Conservation (phyloP, 768 basidiomycete genomes). For the Coprinellus aureogranulatus region DNA sequence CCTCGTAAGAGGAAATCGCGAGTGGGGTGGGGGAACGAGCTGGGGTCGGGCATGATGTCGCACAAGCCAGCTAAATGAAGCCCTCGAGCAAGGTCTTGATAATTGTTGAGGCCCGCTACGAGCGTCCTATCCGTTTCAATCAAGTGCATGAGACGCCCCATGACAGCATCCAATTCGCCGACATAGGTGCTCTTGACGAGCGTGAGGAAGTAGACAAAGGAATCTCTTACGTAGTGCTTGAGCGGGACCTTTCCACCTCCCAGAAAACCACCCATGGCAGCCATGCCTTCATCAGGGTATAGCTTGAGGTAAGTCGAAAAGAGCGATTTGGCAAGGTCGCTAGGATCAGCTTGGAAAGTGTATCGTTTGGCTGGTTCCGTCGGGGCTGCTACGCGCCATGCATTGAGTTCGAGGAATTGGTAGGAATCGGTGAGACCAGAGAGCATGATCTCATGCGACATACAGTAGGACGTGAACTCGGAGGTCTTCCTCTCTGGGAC, state of each 20-base stretch:
- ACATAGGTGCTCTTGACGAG: slow-evolving; percentile 33
- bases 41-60: slow-evolving; percentile 12
- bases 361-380: background rate
- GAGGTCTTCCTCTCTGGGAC: slow-evolving; percentile 4
- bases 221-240: slow-evolving; percentile 45
- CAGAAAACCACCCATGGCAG: slow-evolving; percentile 3
- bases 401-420: background rate
- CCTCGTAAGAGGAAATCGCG: slow-evolving; percentile 17
- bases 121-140: slow-evolving; percentile 20
- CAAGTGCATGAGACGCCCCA: slow-evolving; percentile 31
- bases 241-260: background rate
- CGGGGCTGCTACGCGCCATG: background rate
- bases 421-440: background rate
- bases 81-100: slow-evolving; percentile 48
- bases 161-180: slow-evolving; percentile 40
- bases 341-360: background rate
- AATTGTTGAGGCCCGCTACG: slow-evolving; percentile 25
- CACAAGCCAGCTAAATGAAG: slow-evolving; percentile 39
- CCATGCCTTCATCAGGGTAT: slow-evolving; percentile 39
- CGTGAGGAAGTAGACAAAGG: slow-evolving; percentile 44
- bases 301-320: slow-evolving; percentile 42
- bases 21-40: background rate
- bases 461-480: background rate
- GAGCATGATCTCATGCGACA: slow-evolving; percentile 1
- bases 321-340: slow-evolving; percentile 36